These are phyloP conservation scores for Fusarium pseudograminearum DNA, from an alignment of 2,329 filamentous ascomycete species.

Conservation along the genomic window DNA sequence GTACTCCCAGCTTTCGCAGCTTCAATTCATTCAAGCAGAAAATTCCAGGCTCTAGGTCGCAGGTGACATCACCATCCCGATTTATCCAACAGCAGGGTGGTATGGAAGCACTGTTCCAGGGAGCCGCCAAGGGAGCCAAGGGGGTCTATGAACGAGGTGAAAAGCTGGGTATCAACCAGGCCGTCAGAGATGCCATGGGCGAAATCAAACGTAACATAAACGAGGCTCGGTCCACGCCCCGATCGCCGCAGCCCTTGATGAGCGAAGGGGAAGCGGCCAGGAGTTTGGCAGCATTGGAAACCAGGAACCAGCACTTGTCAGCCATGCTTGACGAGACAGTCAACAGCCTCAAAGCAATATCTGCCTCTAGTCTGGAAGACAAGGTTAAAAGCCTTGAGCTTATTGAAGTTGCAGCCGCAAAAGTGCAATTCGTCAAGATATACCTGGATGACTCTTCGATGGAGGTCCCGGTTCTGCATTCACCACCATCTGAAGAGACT, in stretches of 20 bases:
- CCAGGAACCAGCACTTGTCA: slow-evolving; percentile 74
- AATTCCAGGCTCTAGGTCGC: slow-evolving; percentile 58
- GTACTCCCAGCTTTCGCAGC: slow-evolving; percentile 53
- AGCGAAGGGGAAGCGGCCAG: slow-evolving; percentile 51
- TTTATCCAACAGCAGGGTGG: slow-evolving; percentile 69
- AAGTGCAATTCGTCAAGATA: slow-evolving; percentile 73
- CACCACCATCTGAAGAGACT: slow-evolving; percentile 29
- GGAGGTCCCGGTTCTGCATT: slow-evolving; percentile 57
- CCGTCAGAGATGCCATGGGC: slow-evolving; percentile 82
- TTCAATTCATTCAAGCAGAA: slow-evolving; percentile 56
- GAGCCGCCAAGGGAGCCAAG: slow-evolving; percentile 80
- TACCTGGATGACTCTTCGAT: slow-evolving; percentile 70
- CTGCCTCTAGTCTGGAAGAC: slow-evolving; percentile 62
- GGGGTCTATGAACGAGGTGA: slow-evolving; percentile 79
- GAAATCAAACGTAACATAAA: slow-evolving; percentile 84
- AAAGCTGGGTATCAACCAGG: slow-evolving; percentile 82
- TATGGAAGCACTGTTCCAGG: slow-evolving; percentile 79
- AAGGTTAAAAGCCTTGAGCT: slow-evolving; percentile 63
- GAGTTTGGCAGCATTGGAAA: slow-evolving; percentile 67
- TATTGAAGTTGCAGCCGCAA: slow-evolving; percentile 71
- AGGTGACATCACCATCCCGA: slow-evolving; percentile 60
- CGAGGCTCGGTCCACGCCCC: slow-evolving; percentile 61
- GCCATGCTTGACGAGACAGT: slow-evolving; percentile 76
- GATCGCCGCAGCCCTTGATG: slow-evolving; percentile 53
- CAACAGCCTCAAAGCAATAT: slow-evolving; percentile 70